Evolutionary conservation across 805 yeast genomes (phyloP).

Genomic region (Saccharomycopsis sp.): DNA sequence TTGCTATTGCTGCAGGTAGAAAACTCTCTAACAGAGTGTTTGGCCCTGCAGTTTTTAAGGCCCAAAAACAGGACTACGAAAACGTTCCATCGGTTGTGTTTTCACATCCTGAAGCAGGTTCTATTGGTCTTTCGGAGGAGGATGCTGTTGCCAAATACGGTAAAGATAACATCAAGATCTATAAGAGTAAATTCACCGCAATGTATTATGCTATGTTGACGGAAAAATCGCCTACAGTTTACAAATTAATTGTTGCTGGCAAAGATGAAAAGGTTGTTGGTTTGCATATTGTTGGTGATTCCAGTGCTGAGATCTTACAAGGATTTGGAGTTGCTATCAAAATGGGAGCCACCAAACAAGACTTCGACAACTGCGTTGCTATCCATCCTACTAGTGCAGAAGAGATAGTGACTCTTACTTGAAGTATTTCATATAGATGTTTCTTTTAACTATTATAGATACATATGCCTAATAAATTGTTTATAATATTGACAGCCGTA

Average conservation of each 20-base stretch:
- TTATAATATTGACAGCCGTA: no score
- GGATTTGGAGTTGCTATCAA: constrained; percentile 98
- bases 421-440: constrained; percentile 9
- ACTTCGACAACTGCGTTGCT: constrained; percentile 93
- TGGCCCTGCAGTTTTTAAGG: constrained; percentile 64
- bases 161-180: constrained; percentile 68
- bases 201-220: constrained; percentile 90
- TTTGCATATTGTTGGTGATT: constrained; percentile 86
- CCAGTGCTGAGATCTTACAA: constrained; percentile 87
- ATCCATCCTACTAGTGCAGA: constrained; percentile 99
- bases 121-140: constrained; percentile 79
- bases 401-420: constrained; percentile 82
- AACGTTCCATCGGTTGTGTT: constrained; percentile 96
- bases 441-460: background rate
- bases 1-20: constrained; percentile 98
- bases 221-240: constrained; percentile 76
- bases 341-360: constrained; percentile 98
- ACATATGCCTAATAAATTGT: no score
- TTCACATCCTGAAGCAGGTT: constrained; percentile 96
- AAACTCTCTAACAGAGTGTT: constrained; percentile 85
- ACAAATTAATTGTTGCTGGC: constrained; percentile 76
- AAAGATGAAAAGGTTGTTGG: constrained; percentile 91
- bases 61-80: constrained; percentile 75
- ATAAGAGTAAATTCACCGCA: constrained; percentile 76
- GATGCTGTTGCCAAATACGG: constrained; percentile 79